These are phyloP conservation scores for Pseudogymnoascus sp. DNA, from an alignment of 2,329 filamentous ascomycete species.

Conservation along the genomic window DNA sequence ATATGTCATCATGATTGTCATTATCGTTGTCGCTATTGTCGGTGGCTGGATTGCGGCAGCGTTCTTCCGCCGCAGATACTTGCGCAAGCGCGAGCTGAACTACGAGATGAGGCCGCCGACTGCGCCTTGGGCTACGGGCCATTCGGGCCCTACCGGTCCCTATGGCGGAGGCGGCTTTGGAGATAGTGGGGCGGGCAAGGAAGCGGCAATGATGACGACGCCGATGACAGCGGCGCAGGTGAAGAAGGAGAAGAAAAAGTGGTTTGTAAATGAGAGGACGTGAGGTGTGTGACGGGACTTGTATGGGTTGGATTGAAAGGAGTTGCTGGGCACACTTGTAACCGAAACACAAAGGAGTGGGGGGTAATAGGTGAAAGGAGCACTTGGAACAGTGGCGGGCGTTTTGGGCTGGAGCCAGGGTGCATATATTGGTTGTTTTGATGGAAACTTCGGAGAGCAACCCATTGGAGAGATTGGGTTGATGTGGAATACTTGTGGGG, in stretches of 20 bases:
- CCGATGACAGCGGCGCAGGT: slow-evolving; percentile 2
- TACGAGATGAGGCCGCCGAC: slow-evolving; percentile 30
- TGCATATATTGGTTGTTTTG: background rate
- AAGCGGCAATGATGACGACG: background rate
- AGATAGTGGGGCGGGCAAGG: background rate
- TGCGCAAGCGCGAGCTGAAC: slow-evolving; percentile 57
- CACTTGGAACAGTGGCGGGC: background rate
- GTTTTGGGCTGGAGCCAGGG: background rate
- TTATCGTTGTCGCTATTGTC: slow-evolving; percentile 62
- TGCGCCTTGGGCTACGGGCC: slow-evolving; percentile 24
- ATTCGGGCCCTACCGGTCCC: background rate
- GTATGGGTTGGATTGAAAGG: background rate
- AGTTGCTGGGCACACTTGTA: slow-evolving; percentile 1
- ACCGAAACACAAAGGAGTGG: background rate
- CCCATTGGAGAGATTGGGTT: background rate
- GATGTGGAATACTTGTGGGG: slow-evolving; percentile 1
- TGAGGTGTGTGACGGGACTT: background rate
- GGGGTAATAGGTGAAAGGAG: background rate
- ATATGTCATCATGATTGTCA: slow-evolving; percentile 76
- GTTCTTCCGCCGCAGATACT: slow-evolving; percentile 65
- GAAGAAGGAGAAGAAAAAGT: slow-evolving; percentile 7
- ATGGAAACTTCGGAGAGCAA: background rate
- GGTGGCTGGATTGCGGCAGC: slow-evolving; percentile 60
- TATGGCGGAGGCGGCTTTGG: slow-evolving; percentile 1
- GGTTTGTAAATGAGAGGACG: slow-evolving; percentile 2